Percentiles rank a stretch among this genome's conserved stretches.
phyloP scores from a whole-genome alignment of 2,329 filamentous ascomycete species.

The Tolypocladium nubicola region DNA sequence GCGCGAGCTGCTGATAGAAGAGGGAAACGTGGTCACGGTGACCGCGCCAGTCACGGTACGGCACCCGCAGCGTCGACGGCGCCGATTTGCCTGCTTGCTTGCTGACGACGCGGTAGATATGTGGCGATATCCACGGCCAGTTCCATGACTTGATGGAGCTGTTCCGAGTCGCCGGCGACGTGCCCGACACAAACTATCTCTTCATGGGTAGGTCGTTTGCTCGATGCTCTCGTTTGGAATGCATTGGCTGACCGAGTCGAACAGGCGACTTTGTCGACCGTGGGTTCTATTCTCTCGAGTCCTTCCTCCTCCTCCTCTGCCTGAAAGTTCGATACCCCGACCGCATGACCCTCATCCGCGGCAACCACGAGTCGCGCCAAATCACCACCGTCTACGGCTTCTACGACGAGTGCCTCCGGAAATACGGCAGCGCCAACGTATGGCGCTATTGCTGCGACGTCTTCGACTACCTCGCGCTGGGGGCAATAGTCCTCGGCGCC shows the following conservation, averaged over 20 bases:
- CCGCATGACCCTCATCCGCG: conserved; percentile 89
- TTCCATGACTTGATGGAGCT: conserved; percentile 97
- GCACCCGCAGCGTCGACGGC: not conserved
- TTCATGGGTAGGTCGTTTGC: conserved; percentile 66
- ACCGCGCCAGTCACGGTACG: conserved; percentile 85
- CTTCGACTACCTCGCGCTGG: conserved; percentile 91
- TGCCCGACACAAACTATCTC: conserved; percentile 90
- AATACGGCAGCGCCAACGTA: conserved; percentile 93
- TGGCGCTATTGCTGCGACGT: conserved; percentile 97
- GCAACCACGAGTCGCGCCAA: conserved; percentile 92
- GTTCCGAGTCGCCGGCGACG: conserved; percentile 85
- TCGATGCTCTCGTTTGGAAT: not conserved
- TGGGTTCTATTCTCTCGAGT: conserved; percentile 95
- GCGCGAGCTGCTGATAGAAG: conserved; percentile 89
- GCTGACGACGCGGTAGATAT: conserved; percentile 51
- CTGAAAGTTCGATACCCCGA: conserved; percentile 96
- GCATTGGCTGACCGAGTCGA: not conserved
- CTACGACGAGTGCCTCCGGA: conserved; percentile 92
- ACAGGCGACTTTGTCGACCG: conserved; percentile 92
- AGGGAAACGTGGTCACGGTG: conserved; percentile 93
- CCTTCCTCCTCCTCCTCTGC: conserved; percentile 87
- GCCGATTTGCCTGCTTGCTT: not conserved
- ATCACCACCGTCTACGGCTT: conserved; percentile 98
- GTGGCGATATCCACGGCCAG: conserved; percentile 92
- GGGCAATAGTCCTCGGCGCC: conserved; percentile 84